Base-by-base conservation (phyloP, 345 rosid genomes). In the Fremontodendron californicum region DNA sequence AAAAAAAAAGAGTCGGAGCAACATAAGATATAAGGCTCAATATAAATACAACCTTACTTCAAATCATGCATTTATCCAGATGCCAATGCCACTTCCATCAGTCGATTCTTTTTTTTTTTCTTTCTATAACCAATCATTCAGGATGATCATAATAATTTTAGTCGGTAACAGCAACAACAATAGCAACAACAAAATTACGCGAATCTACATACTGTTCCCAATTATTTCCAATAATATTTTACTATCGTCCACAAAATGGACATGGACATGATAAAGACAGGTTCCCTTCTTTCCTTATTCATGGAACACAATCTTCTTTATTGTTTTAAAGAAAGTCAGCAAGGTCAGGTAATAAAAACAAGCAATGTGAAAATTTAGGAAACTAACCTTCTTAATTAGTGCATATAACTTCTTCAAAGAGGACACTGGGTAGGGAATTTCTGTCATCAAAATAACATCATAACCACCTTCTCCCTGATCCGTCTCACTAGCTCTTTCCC, bases 361-460 rank as follows among this genome's bases (percentile, higher is more conserved):
- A 23, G 73, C 19, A n/a, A 33, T 37, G 54, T 5, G 9, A 80
- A 58, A 51, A n/a, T n/a, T 51, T 29, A 55, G 51, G 71, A 63
- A 80, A 78, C 91, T 66, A 71, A 96, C 99, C 99, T 96, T 96
- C 74, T 93, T 96, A 31, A 96, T 90, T 72, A 96, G 94, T 29
- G 91, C 85, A 51, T 92, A 89, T 19, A 96, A 84, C 83, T 91
- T 93, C 97, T 91, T 96, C 77, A 91, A 80, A 51, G 93, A 84
- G 23, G 93, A 83, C 73, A 85, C 52, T 0, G 99, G 89, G 81
- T 85, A 91, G 40, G 97, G 97, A 76, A 93, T 90, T 70, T 92
- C 98, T 9, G 98, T 90, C 93, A 96, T 91, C 81, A 96, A 81
- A 80, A 93, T 93, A 46, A 93, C 96, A 82, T 93, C 99, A 79